Evolutionary conservation across 192 early-diverging fungal species (phyloP).

Genomic region (Coemansia furcata): DNA sequence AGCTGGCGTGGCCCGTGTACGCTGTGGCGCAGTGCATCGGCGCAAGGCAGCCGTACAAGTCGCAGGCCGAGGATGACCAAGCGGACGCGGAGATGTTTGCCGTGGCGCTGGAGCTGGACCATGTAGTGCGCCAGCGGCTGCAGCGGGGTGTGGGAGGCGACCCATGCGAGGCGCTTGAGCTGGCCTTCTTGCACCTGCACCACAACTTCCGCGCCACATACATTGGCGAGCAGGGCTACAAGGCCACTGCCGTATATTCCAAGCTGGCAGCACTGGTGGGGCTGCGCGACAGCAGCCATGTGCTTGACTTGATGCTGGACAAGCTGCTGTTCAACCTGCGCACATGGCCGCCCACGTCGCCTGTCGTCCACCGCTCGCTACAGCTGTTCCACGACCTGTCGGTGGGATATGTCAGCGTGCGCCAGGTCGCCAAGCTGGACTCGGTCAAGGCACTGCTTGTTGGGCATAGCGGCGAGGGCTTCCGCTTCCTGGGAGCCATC

Average conservation of each 20-base stretch:
- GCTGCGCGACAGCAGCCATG: constrained; percentile 57
- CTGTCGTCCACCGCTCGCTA: constrained; percentile 63
- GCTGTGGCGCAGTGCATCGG: constrained; percentile 67
- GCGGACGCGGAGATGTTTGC: constrained; percentile 74
- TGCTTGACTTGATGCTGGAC: constrained; percentile 39
- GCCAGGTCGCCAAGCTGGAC: constrained; percentile 75
- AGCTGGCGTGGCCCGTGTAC: constrained; percentile 81
- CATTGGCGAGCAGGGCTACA: constrained; percentile 67
- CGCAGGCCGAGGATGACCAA: constrained; percentile 74
- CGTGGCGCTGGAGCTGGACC: constrained; percentile 66
- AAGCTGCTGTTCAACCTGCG: constrained; percentile 62
- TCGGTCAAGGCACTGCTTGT: constrained; percentile 63
- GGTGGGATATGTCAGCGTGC: constrained; percentile 71
- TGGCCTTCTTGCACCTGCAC: constrained; percentile 79
- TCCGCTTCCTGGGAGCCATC: constrained; percentile 65
- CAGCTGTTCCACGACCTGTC: constrained; percentile 76
- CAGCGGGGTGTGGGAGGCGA: constrained; percentile 50
- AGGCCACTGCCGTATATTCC: constrained; percentile 64
- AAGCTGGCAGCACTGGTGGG: constrained; percentile 65
- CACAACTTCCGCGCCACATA: constrained; percentile 76
- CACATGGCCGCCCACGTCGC: constrained; percentile 56
- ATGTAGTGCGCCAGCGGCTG: constrained; percentile 62
- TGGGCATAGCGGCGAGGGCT: constrained; percentile 70
- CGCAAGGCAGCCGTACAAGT: constrained; percentile 70
- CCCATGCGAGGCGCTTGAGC: constrained; percentile 66